Base-by-base conservation (phyloP, 2,329 filamentous ascomycete species). In the Byssothecium circinans region DNA sequence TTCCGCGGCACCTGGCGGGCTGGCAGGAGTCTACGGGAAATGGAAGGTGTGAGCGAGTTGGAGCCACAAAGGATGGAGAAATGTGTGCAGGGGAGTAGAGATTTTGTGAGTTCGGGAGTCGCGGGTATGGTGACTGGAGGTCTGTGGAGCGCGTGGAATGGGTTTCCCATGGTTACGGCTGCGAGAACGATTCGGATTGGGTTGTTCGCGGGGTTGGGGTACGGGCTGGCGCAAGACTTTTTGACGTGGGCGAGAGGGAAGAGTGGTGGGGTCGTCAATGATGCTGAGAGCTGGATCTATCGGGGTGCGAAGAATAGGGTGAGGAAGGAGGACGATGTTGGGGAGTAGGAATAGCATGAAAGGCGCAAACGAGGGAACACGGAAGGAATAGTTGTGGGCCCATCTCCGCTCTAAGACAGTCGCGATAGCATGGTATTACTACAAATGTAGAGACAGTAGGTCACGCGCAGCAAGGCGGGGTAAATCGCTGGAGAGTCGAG, bases 61-160 rank as follows among this genome's bases (percentile, higher is more conserved):
- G 57, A 62, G 49, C 47, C 70, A 37, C 45, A 45, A 43, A 48
- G 49, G 10, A 58, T 70, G 22, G 57, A 68, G 30, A 41, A 50
- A 6, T 62, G 61, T 0, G 63, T 61, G 47, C 66, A 54, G 54
- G 62, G 49, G 83, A 62, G 61, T 51, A 50, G 68, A 68, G 92
- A 97, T 71, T 85, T 91, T 62, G 67, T 89, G 60, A 92, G 87
- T 55, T 95, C 89, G 1, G 83, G 90, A 5, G 79, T 91, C 48
- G 91, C 94, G 20, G 91, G 89, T 38, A 75, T 96, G 68, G 87
- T 88, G 0, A 86, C 94, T 29, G 89, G 91, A 0, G 92, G 92
- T 2, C 79, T 85, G 8, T 96, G 96, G 77, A 95, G 91, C 67
- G 75, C 91, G 49, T 87, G 88, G 82, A 88, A 90, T 76, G 81